phyloP scores from a whole-genome alignment of 1,284 basidiomycete genomes.

The Omphalotus olearius region DNA sequence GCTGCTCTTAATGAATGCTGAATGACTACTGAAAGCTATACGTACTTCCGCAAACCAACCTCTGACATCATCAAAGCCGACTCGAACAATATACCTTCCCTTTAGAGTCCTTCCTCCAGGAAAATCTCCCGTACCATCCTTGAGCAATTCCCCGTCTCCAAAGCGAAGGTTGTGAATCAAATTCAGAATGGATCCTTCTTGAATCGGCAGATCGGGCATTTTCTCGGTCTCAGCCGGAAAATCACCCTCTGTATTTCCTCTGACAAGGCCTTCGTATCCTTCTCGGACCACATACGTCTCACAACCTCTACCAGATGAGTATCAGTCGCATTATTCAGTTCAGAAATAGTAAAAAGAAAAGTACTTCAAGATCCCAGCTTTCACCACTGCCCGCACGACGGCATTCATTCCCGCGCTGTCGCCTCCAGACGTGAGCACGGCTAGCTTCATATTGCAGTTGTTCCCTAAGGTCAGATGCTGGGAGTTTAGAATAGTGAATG shows the following conservation, averaged over 20 bases:
- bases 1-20: neutral
- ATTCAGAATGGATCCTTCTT: slow-evolving; percentile 25
- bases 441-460: slow-evolving; percentile 63
- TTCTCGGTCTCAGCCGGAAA: slow-evolving; percentile 17
- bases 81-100: slow-evolving; percentile 91
- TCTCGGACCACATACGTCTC: slow-evolving; percentile 93
- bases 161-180: slow-evolving; percentile 76
- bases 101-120: slow-evolving; percentile 69
- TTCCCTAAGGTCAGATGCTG: too few species aligned
- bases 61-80: slow-evolving; percentile 97
- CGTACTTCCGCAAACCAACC: slow-evolving; percentile 89
- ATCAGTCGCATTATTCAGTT: slow-evolving; percentile 10
- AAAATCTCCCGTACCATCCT: slow-evolving; percentile 87
- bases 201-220: slow-evolving; percentile 5
- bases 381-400: slow-evolving; percentile 87
- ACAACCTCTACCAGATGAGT: slow-evolving; percentile 62
- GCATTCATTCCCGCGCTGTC: slow-evolving; percentile 98
- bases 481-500: too few species aligned
- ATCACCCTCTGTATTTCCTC: slow-evolving; percentile 53
- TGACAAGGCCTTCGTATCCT: slow-evolving; percentile 93
- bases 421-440: slow-evolving; percentile 93
- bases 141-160: slow-evolving; percentile 87
- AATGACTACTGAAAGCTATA: slow-evolving; percentile 6
- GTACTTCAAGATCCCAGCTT: slow-evolving; percentile 84
- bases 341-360: slow-evolving; percentile 21